phyloP scores from a whole-genome alignment of 345 rosid genomes.

The Citrus trifoliata region DNA sequence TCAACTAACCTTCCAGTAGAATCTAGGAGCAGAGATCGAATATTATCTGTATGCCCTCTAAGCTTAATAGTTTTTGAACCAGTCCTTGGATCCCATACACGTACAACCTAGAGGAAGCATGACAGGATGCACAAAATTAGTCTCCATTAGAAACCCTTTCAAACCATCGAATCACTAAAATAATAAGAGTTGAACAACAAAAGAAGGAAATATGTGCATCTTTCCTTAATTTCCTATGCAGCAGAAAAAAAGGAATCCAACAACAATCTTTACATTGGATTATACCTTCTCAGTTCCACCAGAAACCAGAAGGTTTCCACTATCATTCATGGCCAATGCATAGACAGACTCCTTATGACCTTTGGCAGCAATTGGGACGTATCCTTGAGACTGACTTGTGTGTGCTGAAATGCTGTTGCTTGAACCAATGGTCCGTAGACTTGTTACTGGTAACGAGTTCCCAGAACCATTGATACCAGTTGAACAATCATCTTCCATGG shows the following conservation, averaged over 20 bases:
- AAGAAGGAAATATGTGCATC: neutral
- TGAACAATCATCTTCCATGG: slow-evolving; percentile 71
- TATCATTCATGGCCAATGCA: slow-evolving; percentile 95
- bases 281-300: slow-evolving; percentile 99
- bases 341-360: slow-evolving; percentile 99
- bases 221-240: neutral
- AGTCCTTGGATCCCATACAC: slow-evolving; percentile 99
- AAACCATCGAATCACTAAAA: slow-evolving; percentile 4
- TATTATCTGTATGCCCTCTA: slow-evolving; percentile 95
- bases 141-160: neutral
- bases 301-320: slow-evolving; percentile 87
- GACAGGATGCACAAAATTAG: neutral
- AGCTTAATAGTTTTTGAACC: slow-evolving; percentile 96
- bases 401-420: slow-evolving; percentile 78
- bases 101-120: slow-evolving; percentile 66
- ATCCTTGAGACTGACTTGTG: slow-evolving; percentile 67
- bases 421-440: slow-evolving; percentile 77
- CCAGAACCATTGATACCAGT: slow-evolving; percentile 63
- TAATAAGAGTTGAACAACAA: neutral
- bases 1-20: slow-evolving; percentile 81
- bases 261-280: neutral
- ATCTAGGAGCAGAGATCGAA: slow-evolving; percentile 89
- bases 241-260: neutral
- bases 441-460: slow-evolving; percentile 57
- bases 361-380: slow-evolving; percentile 78